These are phyloP conservation scores for Primulina eburnea DNA, from an alignment of 257 asterid species.

Conservation along the genomic window DNA sequence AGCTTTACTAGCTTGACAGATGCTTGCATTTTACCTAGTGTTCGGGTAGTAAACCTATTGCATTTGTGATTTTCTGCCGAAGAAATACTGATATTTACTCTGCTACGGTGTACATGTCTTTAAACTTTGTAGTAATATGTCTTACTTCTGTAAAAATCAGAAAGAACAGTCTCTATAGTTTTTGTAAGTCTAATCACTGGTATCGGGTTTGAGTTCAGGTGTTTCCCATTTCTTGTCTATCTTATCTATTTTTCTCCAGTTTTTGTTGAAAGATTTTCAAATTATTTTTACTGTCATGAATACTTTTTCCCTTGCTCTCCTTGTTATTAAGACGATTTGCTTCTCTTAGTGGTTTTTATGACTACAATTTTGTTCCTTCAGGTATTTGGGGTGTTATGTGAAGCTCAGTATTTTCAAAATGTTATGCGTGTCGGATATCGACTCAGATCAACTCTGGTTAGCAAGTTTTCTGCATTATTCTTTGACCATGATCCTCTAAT, in stretches of 20 bases:
- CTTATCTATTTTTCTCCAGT: neutral
- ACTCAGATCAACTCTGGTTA: slow-evolving; percentile 85
- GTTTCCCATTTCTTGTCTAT: slow-evolving; percentile 13
- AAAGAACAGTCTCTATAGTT: neutral
- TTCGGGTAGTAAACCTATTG: neutral
- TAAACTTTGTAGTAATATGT: neutral
- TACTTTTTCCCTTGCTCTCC: neutral
- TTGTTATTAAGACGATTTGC: slow-evolving; percentile 11
- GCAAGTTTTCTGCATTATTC: slow-evolving; percentile 25
- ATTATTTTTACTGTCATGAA: slow-evolving; percentile 18
- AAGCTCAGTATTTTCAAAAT: slow-evolving; percentile 94
- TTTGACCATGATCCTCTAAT: slow-evolving; percentile 11
- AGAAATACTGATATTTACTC: neutral
- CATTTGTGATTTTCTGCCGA: slow-evolving; percentile 1
- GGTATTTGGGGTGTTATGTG: slow-evolving; percentile 86
- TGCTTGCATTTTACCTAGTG: neutral
- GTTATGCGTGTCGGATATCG: slow-evolving; percentile 99
- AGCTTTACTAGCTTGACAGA: slow-evolving; percentile 19
- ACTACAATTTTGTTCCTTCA: slow-evolving; percentile 26
- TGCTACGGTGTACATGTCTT: neutral
- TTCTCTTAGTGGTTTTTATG: slow-evolving; percentile 16
- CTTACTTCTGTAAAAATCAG: neutral
- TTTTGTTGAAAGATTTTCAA: neutral
- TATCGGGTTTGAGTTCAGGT: neutral
- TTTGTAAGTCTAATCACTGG: neutral